Evolutionary conservation across 192 early-diverging fungal species (phyloP).

Genomic region (Linnemannia schmuckeri): DNA sequence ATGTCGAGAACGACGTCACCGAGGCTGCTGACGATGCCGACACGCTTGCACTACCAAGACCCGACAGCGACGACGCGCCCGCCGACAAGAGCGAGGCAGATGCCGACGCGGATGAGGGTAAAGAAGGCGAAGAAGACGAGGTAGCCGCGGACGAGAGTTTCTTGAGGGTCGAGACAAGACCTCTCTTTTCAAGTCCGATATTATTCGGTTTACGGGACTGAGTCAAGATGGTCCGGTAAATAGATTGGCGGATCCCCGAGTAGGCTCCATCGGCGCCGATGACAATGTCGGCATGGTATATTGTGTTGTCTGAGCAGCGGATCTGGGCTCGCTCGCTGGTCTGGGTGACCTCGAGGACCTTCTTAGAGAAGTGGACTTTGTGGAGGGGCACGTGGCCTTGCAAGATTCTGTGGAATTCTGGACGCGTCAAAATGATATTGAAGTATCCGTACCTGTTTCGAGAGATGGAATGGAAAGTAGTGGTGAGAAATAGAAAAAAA

Average conservation of each 20-base stretch:
- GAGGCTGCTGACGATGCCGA: neutral
- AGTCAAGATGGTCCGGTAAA: slow-evolving; percentile 11
- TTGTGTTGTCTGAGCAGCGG: slow-evolving; percentile 30
- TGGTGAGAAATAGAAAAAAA: neutral
- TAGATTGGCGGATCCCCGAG: slow-evolving; percentile 31
- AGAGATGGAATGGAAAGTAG: neutral
- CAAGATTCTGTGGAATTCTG: slow-evolving; percentile 23
- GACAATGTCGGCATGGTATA: slow-evolving; percentile 44
- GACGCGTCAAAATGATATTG: slow-evolving; percentile 22
- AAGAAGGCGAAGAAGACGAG: neutral
- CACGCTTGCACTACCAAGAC: neutral
- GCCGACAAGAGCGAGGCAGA: neutral
- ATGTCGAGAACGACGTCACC: neutral
- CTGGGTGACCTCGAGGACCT: slow-evolving; percentile 28
- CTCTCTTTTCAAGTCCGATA: neutral
- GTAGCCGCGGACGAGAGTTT: neutral
- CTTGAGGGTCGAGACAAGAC: neutral
- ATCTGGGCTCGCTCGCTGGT: slow-evolving; percentile 24
- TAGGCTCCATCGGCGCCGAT: slow-evolving; percentile 56
- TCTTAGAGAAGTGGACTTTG: slow-evolving; percentile 32
- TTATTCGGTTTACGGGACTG: neutral
- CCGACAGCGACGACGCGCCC: neutral
- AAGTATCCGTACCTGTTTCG: slow-evolving; percentile 24
- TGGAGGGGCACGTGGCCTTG: slow-evolving; percentile 15
- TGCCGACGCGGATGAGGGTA: neutral